Evolutionary conservation across 1,139 yeast genomes (phyloP), one percentile per base, ranked within the genome.

Genomic region (Suhomyces wounanorum): DNA sequence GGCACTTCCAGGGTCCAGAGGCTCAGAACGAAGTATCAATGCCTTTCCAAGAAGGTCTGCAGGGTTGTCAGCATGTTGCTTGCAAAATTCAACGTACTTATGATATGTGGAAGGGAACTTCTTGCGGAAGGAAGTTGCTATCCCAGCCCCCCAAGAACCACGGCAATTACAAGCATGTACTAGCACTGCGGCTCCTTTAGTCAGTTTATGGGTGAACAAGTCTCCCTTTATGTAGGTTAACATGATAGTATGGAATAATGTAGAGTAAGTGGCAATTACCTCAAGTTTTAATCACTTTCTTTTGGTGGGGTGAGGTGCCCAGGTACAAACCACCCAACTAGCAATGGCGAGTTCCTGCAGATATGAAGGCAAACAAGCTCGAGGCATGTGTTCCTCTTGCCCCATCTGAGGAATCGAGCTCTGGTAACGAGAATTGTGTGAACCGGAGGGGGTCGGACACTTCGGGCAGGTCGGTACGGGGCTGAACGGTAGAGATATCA

Each of bases 81-180:
- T 53, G 62, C 94, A 87, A 59, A 82, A 79, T 0, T 69, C 59
- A 14, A 66, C 67, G 63, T 87, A 85, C 9, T 58, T 51, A 41
- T 61, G 56, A 57, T 78, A 84, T 1, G 89, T 62, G 50, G 69
- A 60, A 1, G 89, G 89, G 61, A 73, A 86, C 48, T 72, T 63
- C 28, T 59, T 55, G 35, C 73, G 72, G 62, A 87, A 83, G 8
- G 66, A 72, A 1, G 72, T 72, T 0, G 92, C 94, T 2, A 89
- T 81, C 0, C 96, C 96, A 0, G 89, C 94, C 3, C 96, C 95
- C 96, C 96, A 89, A 0, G 77, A 63, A 0, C 96, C 96, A 33
- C 77, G 73, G 48, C 91, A 84, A 61, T 89, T 89, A 62, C 96
- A 89, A 0, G 96, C 85, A 63, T 89, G 96, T 1, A 85, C 87